These are phyloP conservation scores for Penicillium macrosclerotiorum DNA, from an alignment of 495 filamentous ascomycete genomes.

Conservation along the genomic window DNA sequence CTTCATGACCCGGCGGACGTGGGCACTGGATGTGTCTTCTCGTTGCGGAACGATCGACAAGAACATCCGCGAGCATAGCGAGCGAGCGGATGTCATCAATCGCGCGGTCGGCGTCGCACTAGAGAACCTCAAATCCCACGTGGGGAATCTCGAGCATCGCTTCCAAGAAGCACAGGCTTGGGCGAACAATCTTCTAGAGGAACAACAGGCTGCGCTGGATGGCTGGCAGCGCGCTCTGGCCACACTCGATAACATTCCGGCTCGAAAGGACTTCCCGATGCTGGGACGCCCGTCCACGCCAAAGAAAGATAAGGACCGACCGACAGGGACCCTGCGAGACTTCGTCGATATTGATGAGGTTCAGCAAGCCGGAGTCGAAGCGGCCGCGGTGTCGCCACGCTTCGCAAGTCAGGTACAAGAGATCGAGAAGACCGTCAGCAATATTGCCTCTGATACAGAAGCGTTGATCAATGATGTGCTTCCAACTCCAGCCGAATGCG, in stretches of 20 bases:
- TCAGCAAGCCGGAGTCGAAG: constrained; percentile 57
- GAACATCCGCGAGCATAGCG: constrained; percentile 50
- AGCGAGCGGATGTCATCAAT: constrained; percentile 69
- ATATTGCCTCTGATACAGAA: constrained; percentile 53
- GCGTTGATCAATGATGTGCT: constrained; percentile 43
- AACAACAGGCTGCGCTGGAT: constrained; percentile 62
- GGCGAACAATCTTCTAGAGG: constrained; percentile 66
- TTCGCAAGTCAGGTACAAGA: constrained; percentile 54
- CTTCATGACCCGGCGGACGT: constrained; percentile 68
- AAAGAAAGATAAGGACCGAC: constrained; percentile 31
- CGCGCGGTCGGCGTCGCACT: constrained; percentile 73
- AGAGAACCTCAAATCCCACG: constrained; percentile 74
- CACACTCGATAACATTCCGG: constrained; percentile 59
- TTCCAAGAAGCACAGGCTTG: constrained; percentile 70
- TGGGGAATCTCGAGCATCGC: constrained; percentile 70
- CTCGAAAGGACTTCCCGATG: constrained; percentile 55
- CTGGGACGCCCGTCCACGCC: constrained; percentile 47
- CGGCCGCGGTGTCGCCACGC: constrained; percentile 42
- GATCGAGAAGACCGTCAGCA: constrained; percentile 50
- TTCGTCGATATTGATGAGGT: constrained; percentile 68
- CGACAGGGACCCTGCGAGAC: constrained; percentile 60
- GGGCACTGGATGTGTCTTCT: constrained; percentile 68
- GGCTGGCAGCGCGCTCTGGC: constrained; percentile 68
- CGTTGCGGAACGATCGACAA: constrained; percentile 60
- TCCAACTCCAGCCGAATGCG: constrained; percentile 37